Conservation (phyloP, 2,329 filamentous ascomycete genomes). For the Alternaria dauci region DNA sequence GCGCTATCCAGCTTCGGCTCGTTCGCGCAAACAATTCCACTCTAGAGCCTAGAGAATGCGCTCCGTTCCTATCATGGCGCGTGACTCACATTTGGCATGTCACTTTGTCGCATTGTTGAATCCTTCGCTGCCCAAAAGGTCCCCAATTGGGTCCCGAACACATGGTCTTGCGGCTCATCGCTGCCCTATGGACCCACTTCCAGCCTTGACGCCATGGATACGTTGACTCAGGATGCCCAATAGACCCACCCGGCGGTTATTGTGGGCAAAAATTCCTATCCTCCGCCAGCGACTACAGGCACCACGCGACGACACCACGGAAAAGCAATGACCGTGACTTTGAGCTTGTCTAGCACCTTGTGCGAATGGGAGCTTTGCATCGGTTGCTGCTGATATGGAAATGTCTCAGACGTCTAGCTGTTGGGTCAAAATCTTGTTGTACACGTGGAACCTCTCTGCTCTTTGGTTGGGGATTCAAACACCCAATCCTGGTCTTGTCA, state of each 20-base stretch:
- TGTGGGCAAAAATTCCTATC: conserved; percentile 18
- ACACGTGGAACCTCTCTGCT: background rate
- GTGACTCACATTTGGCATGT: conserved; percentile 32
- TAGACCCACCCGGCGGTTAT: conserved; percentile 36
- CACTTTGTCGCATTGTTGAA: conserved; percentile 13
- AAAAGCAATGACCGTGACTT: background rate
- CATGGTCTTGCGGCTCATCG: conserved; percentile 32
- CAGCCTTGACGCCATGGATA: conserved; percentile 26
- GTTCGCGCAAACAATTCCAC: conserved; percentile 12
- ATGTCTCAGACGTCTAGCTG: background rate
- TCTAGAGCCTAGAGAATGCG: conserved; percentile 12
- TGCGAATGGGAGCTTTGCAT: background rate
- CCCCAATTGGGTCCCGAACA: conserved; percentile 36
- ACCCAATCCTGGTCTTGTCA: background rate
- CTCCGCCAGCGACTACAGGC: conserved; percentile 2
- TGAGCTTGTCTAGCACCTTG: background rate
- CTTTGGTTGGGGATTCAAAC: background rate
- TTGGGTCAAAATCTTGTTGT: background rate
- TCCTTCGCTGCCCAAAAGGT: conserved; percentile 36
- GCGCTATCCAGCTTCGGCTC: conserved; percentile 22
- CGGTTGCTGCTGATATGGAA: background rate
- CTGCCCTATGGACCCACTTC: conserved; percentile 40
- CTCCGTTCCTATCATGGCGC: conserved; percentile 19
- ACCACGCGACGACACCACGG: conserved; percentile 11
- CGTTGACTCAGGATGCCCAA: conserved; percentile 31